Percentiles rank a stretch among this genome's conserved stretches.
Evolutionary conservation across 331 rosid genomes (phyloP).

Genomic region (Arachis monticola): DNA sequence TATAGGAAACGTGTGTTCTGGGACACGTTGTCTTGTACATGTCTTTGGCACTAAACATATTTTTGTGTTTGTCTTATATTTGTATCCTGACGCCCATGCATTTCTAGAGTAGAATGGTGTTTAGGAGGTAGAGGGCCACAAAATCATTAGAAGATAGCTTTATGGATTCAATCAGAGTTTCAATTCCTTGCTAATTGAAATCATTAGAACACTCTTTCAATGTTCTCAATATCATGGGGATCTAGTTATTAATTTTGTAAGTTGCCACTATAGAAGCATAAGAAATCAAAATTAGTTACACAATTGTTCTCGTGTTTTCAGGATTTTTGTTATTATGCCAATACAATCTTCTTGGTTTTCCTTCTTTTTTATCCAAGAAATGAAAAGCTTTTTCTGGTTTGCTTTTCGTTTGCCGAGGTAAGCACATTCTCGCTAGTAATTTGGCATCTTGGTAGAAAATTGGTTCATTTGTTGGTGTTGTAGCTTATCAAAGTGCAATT

Average conservation of each 20-base stretch:
- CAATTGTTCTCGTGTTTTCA: slow-evolving; percentile 43
- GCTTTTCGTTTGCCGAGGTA: slow-evolving; percentile 98
- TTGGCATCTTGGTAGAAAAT: slow-evolving; percentile 27
- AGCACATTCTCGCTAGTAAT: slow-evolving; percentile 31
- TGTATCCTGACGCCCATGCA: too few relatives aligned
- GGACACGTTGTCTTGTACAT: too few relatives aligned
- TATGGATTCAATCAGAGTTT: slow-evolving; percentile 19
- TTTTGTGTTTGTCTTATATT: too few relatives aligned
- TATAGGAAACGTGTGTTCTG: too few relatives aligned
- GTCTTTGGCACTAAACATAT: too few relatives aligned
- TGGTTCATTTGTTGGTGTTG: slow-evolving; percentile 26
- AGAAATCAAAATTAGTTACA: not conserved
- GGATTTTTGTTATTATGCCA: slow-evolving; percentile 98
- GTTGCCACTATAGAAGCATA: slow-evolving; percentile 2
- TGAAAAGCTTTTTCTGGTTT: slow-evolving; percentile 88
- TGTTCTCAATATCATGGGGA: not conserved
- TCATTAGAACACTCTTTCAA: slow-evolving; percentile 6
- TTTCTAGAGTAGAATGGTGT: slow-evolving; percentile 13
- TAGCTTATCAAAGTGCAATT: slow-evolving; percentile 35
- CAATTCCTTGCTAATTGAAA: slow-evolving; percentile 19
- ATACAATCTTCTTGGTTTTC: slow-evolving; percentile 79
- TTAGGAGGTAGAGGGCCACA: not conserved
- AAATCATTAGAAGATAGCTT: slow-evolving; percentile 21
- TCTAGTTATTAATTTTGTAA: slow-evolving; percentile 4
- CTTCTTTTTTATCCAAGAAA: slow-evolving; percentile 76